These are phyloP conservation scores for Castanopsis chinensis DNA, from an alignment of 306 rosid genomes.

Conservation along the genomic window DNA sequence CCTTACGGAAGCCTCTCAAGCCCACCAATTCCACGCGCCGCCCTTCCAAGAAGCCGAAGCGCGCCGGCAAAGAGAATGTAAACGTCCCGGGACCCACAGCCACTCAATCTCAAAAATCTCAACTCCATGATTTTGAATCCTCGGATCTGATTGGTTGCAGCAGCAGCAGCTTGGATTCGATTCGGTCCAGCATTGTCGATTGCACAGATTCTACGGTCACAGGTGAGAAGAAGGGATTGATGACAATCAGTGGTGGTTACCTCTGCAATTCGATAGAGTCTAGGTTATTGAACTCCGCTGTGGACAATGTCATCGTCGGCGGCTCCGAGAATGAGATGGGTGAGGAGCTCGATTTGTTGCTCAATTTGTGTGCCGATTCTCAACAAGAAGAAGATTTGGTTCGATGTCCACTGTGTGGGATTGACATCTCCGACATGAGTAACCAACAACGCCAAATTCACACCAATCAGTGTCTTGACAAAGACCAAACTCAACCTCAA, in stretches of 20 bases:
- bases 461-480: slow-evolving; percentile 72
- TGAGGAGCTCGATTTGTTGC: slow-evolving; percentile 55
- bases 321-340: slow-evolving; percentile 20
- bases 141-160: slow-evolving; percentile 21
- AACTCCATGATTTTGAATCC: neutral
- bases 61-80: slow-evolving; percentile 51
- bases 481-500: slow-evolving; percentile 32
- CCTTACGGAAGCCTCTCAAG: neutral
- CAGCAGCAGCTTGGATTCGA: slow-evolving; percentile 50
- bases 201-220: neutral
- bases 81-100: slow-evolving; percentile 4
- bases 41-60: slow-evolving; percentile 45
- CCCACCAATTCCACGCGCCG: slow-evolving; percentile 14
- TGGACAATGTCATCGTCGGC: slow-evolving; percentile 1
- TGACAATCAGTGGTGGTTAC: slow-evolving; percentile 36
- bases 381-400: slow-evolving; percentile 19
- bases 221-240: slow-evolving; percentile 18
- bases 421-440: slow-evolving; percentile 64
- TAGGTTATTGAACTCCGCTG: slow-evolving; percentile 40
- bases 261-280: slow-evolving; percentile 68
- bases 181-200: slow-evolving; percentile 52
- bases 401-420: slow-evolving; percentile 69
- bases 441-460: slow-evolving; percentile 61
- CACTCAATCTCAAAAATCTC: neutral
- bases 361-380: slow-evolving; percentile 38